Evolutionary conservation across 768 basidiomycete genomes (phyloP).

Genomic region (Kwoniella botswanensis): DNA sequence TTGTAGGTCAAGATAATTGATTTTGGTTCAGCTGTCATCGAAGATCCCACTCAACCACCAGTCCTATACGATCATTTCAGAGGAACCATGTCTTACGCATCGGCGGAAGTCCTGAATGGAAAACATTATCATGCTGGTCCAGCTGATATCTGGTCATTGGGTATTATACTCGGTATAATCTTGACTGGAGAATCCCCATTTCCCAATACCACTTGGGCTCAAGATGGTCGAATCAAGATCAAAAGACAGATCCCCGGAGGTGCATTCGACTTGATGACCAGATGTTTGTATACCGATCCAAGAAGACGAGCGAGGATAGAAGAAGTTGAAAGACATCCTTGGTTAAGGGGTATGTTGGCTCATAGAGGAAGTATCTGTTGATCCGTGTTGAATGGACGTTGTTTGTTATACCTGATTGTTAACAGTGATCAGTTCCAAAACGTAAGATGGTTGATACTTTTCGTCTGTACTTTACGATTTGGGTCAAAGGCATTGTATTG

Average conservation of each 20-base stretch:
- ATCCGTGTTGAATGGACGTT: background rate
- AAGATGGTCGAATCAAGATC: constrained; percentile 39
- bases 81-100: constrained; percentile 57
- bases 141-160: constrained; percentile 61
- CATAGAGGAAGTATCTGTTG: constrained; percentile 33
- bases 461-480: too few relatives aligned
- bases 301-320: constrained; percentile 44
- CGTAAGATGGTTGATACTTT: too few relatives aligned
- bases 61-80: constrained; percentile 74
- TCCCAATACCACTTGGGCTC: constrained; percentile 35
- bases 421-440: background rate
- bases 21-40: constrained; percentile 85
- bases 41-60: constrained; percentile 67
- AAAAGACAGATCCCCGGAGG: constrained; percentile 38
- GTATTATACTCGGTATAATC: constrained; percentile 60
- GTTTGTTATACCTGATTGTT: background rate
- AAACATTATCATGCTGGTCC: constrained; percentile 58
- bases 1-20: constrained; percentile 88
- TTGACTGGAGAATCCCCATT: constrained; percentile 61
- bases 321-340: constrained; percentile 45
- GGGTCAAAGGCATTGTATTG: too few relatives aligned
- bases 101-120: constrained; percentile 58
- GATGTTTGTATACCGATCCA: constrained; percentile 51
- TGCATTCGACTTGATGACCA: constrained; percentile 45
- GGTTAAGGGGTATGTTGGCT: constrained; percentile 32